phyloP scores from a whole-genome alignment of 331 rosid species.

The Phaseolus coccineus region DNA sequence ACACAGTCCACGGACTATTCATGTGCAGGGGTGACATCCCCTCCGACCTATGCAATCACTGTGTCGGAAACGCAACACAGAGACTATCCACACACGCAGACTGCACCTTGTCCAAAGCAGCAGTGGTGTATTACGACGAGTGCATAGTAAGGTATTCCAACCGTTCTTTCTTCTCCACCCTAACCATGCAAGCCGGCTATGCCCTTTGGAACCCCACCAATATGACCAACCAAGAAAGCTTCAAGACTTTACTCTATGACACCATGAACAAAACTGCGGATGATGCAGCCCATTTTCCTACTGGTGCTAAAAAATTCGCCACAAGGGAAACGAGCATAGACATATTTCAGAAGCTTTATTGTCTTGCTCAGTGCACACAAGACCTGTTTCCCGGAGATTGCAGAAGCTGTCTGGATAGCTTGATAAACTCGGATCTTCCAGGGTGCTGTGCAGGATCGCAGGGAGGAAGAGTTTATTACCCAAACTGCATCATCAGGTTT shows the following conservation, averaged over 20 bases:
- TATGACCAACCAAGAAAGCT: neutral
- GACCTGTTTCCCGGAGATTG: constrained; percentile 26
- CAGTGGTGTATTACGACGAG: constrained; percentile 55
- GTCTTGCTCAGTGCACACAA: constrained; percentile 40
- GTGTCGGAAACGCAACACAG: constrained; percentile 40
- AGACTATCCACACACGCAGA: neutral
- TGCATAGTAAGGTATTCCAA: constrained; percentile 61
- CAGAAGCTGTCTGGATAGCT: constrained; percentile 20
- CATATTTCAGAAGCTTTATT: constrained; percentile 23
- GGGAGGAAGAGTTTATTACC: neutral
- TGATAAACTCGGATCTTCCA: neutral
- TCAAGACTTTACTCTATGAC: neutral
- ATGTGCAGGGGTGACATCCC: neutral
- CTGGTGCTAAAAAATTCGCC: neutral
- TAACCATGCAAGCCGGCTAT: neutral
- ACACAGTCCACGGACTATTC: neutral
- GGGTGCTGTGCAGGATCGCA: neutral
- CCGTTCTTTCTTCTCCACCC: constrained; percentile 42
- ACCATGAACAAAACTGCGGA: constrained; percentile 32
- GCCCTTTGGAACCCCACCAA: neutral
- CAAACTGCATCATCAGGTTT: neutral
- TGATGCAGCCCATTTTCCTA: neutral
- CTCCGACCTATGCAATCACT: neutral
- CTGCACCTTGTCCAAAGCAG: constrained; percentile 43
- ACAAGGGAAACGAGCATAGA: neutral